Percentiles rank a stretch among this genome's conserved stretches.
Conservation (phyloP, 73 alveolate species). For the Tetrahymena elliotti region DNA sequence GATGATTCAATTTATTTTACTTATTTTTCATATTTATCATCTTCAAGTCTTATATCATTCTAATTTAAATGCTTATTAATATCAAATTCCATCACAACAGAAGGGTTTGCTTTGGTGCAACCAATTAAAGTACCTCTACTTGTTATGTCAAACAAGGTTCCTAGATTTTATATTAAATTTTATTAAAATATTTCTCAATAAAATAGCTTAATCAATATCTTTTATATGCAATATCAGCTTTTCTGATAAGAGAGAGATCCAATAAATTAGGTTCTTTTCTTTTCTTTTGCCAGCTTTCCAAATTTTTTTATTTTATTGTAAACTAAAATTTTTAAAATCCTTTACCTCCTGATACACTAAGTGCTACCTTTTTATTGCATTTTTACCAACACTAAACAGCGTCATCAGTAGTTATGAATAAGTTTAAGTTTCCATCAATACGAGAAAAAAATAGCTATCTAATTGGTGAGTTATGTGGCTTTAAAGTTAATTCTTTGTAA, state of each 20-base stretch:
- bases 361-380: neutral
- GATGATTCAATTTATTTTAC: neutral
- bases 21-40: neutral
- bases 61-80: neutral
- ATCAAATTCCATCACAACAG: neutral
- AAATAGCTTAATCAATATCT: neutral
- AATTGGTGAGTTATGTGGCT: neutral
- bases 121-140: neutral
- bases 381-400: neutral
- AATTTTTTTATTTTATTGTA: neutral
- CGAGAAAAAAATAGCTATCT: neutral
- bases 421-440: neutral
- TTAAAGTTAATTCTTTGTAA: neutral
- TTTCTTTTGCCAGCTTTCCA: no score
- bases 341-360: neutral
- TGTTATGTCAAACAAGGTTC: neutral
- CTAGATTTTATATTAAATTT: neutral
- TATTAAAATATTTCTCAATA: no score
- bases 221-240: neutral
- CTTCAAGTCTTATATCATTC: neutral
- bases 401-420: neutral
- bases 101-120: neutral
- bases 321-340: neutral
- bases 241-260: neutral
- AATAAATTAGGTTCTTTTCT: neutral